Conservation (phyloP, 1,284 basidiomycete species). For the Sparassis latifolia region DNA sequence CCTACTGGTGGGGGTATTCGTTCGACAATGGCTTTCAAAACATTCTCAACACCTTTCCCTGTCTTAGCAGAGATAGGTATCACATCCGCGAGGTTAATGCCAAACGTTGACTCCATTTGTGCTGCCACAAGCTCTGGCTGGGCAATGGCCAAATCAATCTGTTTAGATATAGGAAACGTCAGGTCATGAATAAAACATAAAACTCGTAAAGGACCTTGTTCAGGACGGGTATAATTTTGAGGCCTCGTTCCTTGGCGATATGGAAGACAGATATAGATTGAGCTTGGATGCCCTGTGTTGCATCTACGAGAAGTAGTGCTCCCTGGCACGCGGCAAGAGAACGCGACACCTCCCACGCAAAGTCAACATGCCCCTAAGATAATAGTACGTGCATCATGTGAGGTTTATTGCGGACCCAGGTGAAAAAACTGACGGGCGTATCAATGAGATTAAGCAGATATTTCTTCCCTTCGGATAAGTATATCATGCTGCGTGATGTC, state of each 20-base stretch:
- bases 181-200: not conserved
- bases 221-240: slow-evolving; percentile 87
- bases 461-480: slow-evolving; percentile 43
- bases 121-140: slow-evolving; percentile 74
- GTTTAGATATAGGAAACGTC: not conserved
- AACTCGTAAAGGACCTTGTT: slow-evolving; percentile 67
- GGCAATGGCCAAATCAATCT: slow-evolving; percentile 88
- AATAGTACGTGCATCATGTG: not conserved
- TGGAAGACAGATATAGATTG: slow-evolving; percentile 96
- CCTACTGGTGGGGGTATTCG: slow-evolving; percentile 74
- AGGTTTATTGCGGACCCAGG: not conserved
- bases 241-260: slow-evolving; percentile 74
- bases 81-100: slow-evolving; percentile 66
- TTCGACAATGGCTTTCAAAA: slow-evolving; percentile 78
- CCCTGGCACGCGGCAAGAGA: slow-evolving; percentile 93
- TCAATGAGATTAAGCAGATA: slow-evolving; percentile 95
- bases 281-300: slow-evolving; percentile 96
- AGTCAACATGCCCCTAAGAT: slow-evolving; percentile 86
- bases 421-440: slow-evolving; percentile 63
- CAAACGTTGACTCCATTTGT: slow-evolving; percentile 81
- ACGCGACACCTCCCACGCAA: slow-evolving; percentile 93
- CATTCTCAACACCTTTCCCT: slow-evolving; percentile 71
- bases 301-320: slow-evolving; percentile 87
- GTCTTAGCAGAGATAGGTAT: slow-evolving; percentile 90
- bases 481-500: slow-evolving; percentile 62